Evolutionary conservation across 306 rosid genomes (phyloP), one percentile per base, ranked within the genome.

Genomic region (Hippophae tibetana): DNA sequence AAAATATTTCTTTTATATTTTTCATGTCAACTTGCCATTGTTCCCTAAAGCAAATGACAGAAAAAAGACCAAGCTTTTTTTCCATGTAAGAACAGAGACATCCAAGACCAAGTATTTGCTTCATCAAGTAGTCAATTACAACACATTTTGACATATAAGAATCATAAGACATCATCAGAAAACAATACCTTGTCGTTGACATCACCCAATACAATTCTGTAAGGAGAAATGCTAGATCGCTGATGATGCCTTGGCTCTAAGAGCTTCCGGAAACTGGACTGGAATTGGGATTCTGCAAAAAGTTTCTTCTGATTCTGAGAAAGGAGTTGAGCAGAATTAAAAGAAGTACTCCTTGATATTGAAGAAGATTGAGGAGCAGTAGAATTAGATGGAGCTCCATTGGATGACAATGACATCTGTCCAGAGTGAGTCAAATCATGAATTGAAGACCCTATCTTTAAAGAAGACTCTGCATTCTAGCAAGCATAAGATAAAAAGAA

Each of bases 251-350:
- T 74, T 61, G 97, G 97, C 73, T 89, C 97, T 68, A 89, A 78
- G 67, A 89, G 97, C 84, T 89, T 89, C 46, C 80, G 84, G 71
- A 89, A 89, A 79, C 83, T 84, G 74, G 93, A 82, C 77, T 77
- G 78, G 14, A 65, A 65, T 69, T 80, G 89, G 65, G 90, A 65
- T 69, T 82, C 90, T 10, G 82, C 69, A 68, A 69, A 75, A 52
- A 69, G 57, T 72, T 84, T 90, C 81, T 78, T 80, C 67, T 81
- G 95, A 71, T 78, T 80, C 67, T 81, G 95, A 71, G 68, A 69
- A 67, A 62, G 70, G 40, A 62, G 76, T 70, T 78, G 94, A 72
- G 64, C 41, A 44, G 89, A 74, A 72, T 71, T 83, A 72, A 68
- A 67, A 55, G 93, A 66, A 43, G 79, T 18, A 57, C 78, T 42